These are phyloP conservation scores for Eruca vesicaria DNA, from an alignment of 441 rosid genomes.

Conservation along the genomic window DNA sequence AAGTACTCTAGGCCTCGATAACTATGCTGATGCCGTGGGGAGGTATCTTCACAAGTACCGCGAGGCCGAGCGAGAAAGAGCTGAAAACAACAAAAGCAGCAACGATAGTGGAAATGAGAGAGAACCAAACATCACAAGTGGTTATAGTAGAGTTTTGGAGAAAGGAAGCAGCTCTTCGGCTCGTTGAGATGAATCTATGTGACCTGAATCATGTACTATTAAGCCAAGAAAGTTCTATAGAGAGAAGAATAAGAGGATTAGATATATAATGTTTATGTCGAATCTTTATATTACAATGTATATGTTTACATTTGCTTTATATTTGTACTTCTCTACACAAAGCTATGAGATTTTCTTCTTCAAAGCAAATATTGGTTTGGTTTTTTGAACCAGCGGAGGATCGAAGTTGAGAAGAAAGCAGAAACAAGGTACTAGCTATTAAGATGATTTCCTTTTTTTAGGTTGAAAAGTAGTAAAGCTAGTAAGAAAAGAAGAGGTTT, in stretches of 20 bases:
- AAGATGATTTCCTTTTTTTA: neutral
- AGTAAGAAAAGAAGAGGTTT: neutral
- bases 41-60: constrained; percentile 73
- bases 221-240: constrained; percentile 7
- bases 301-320: constrained; percentile 23
- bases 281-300: constrained; percentile 23
- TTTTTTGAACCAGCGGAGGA: constrained; percentile 6
- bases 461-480: neutral
- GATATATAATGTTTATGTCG: neutral
- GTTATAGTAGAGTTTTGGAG: constrained; percentile 41
- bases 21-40: constrained; percentile 65
- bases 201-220: neutral
- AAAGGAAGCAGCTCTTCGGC: constrained; percentile 45
- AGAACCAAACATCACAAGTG: constrained; percentile 32
- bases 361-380: constrained; percentile 15
- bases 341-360: constrained; percentile 19
- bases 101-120: constrained; percentile 36
- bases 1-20: constrained; percentile 75
- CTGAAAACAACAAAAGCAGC: constrained; percentile 38
- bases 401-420: constrained; percentile 21
- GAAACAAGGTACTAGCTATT: constrained; percentile 1
- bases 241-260: constrained; percentile 3
- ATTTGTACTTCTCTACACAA: constrained; percentile 12
- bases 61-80: constrained; percentile 65
- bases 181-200: constrained; percentile 27